These are phyloP conservation scores for Solanum neorickii DNA, from an alignment of 257 asterid species.

Conservation along the genomic window DNA sequence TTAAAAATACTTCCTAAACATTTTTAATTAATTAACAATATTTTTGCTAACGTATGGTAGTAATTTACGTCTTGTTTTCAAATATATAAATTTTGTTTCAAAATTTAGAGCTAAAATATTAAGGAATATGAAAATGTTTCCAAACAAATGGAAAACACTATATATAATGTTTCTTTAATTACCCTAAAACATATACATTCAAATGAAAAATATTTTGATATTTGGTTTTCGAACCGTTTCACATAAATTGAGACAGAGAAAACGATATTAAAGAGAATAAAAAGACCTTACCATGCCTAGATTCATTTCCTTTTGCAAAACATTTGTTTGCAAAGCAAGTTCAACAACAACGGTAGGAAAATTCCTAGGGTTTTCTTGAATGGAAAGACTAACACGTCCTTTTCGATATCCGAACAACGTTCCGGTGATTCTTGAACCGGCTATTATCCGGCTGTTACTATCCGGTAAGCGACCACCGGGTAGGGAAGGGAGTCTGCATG, in stretches of 20 bases:
- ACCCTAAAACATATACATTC: background rate
- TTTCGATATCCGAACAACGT: constrained; percentile 59
- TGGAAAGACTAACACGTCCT: constrained; percentile 34
- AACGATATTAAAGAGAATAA: background rate
- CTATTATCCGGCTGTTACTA: constrained; percentile 6
- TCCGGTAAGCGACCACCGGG: constrained; percentile 23
- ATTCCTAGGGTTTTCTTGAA: constrained; percentile 36
- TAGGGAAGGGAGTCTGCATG: constrained; percentile 53
- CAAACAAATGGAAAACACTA: background rate
- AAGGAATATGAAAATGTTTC: background rate
- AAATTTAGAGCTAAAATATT: no score
- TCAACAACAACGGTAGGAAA: constrained; percentile 28
- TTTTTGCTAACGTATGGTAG: background rate
- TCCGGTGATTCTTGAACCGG: constrained; percentile 30
- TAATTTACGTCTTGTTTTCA: background rate
- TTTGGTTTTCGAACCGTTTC: background rate
- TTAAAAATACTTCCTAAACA: background rate
- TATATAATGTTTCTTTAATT: background rate
- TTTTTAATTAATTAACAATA: background rate
- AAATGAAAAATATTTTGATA: background rate
- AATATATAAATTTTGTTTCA: background rate
- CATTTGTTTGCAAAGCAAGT: constrained; percentile 31
- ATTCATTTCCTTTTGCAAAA: constrained; percentile 32
- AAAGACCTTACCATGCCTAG: constrained; percentile 23
- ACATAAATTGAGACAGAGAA: background rate